phyloP scores from a whole-genome alignment of 768 basidiomycete species.

The Arthromyces matolae region DNA sequence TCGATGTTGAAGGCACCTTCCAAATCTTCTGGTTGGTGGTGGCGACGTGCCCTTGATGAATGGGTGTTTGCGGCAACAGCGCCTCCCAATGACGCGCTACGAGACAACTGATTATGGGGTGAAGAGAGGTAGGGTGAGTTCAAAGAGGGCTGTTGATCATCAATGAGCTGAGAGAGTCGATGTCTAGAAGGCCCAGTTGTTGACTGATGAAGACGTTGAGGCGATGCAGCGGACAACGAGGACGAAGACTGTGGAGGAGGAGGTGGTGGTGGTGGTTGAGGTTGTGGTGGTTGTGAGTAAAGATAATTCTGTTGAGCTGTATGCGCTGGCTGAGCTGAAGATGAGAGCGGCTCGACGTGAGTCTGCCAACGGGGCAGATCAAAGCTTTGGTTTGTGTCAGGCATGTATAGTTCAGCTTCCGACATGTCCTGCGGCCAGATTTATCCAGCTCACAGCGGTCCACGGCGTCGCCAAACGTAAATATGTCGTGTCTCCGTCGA shows the following conservation, averaged over 20 bases:
- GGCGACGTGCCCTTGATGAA: constrained; percentile 54
- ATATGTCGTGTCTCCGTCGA: constrained; percentile 4
- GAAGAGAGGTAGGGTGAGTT: constrained; percentile 51
- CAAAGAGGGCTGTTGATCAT: constrained; percentile 48
- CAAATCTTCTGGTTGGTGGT: constrained; percentile 67
- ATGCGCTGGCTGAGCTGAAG: constrained; percentile 48
- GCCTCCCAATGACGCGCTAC: constrained; percentile 65
- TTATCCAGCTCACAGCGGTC: constrained; percentile 10
- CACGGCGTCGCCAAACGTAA: too few species aligned
- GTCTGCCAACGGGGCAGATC: constrained; percentile 75
- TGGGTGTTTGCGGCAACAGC: constrained; percentile 34
- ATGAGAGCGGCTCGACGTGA: constrained; percentile 52
- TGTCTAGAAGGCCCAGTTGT: constrained; percentile 42
- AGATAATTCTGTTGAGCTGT: constrained; percentile 50
- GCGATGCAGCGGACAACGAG: constrained; percentile 33
- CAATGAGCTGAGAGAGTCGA: constrained; percentile 63
- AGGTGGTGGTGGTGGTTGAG: constrained; percentile 50
- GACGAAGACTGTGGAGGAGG: constrained; percentile 42
- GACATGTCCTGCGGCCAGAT: constrained; percentile 47
- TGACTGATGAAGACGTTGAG: constrained; percentile 50
- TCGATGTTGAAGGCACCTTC: constrained; percentile 46
- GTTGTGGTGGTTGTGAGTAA: constrained; percentile 55
- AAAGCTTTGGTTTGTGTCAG: constrained; percentile 77
- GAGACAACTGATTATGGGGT: constrained; percentile 50
- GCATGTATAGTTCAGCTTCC: constrained; percentile 75